Percentiles rank a stretch among this genome's conserved stretches.
Conservation (phyloP, 345 rosid species). For the Eutrema yunnanense region DNA sequence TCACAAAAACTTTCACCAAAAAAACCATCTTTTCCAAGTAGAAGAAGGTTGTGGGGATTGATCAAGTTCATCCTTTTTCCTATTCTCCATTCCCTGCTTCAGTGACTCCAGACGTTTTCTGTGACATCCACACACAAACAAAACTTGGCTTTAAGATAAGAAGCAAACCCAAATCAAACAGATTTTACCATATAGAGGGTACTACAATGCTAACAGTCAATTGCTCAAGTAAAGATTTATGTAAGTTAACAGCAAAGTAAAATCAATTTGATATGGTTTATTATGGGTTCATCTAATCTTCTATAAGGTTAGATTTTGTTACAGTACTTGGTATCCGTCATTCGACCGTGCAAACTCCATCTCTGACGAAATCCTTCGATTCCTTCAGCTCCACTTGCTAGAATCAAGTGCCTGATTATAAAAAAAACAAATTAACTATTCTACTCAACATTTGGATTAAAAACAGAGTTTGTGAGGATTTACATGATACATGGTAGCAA, state of each 20-base stretch:
- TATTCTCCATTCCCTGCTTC: constrained; percentile 58
- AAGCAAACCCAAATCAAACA: not conserved
- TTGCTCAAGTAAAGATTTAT: not conserved
- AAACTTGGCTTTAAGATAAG: not conserved
- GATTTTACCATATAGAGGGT: not conserved
- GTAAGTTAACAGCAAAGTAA: not conserved
- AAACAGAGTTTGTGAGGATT: not conserved
- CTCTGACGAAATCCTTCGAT: constrained; percentile 86
- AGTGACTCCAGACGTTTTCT: constrained; percentile 61
- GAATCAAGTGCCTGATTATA: constrained; percentile 62
- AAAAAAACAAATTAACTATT: not conserved
- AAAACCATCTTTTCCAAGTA: constrained; percentile 47
- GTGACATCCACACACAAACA: not conserved
- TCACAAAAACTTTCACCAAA: constrained; percentile 41
- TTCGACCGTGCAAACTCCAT: constrained; percentile 94
- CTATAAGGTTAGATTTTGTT: not conserved
- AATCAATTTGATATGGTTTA: not conserved
- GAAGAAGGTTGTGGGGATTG: constrained; percentile 25
- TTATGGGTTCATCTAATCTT: not conserved
- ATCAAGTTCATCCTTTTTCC: constrained; percentile 36
- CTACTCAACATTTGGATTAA: not conserved
- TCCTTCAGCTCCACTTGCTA: constrained; percentile 89
- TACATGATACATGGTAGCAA: not conserved
- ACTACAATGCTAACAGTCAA: not conserved
- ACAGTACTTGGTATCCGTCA: constrained; percentile 74